phyloP scores from a whole-genome alignment of 2,329 filamentous ascomycete species.

The Juglanconis sp. region DNA sequence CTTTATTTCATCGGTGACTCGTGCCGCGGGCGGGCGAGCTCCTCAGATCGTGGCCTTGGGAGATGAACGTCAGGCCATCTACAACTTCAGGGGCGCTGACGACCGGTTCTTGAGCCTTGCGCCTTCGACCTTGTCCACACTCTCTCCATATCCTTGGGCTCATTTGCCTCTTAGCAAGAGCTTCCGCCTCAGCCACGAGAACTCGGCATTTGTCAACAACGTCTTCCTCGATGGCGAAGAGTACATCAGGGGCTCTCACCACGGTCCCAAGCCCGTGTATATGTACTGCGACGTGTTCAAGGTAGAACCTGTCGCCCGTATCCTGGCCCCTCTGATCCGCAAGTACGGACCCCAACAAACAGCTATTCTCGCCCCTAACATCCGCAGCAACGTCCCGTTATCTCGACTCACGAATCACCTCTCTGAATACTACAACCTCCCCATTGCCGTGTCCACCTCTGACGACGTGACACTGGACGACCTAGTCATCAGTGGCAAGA shows the following conservation, averaged over 20 bases:
- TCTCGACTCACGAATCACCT: constrained; percentile 18
- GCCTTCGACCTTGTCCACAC: constrained; percentile 20
- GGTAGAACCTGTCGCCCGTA: constrained; percentile 12
- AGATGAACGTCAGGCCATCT: constrained; percentile 30
- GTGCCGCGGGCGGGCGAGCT: constrained; percentile 11
- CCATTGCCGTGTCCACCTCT: constrained; percentile 22
- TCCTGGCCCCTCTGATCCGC: constrained; percentile 21
- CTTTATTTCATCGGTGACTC: constrained; percentile 25
- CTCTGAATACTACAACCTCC: constrained; percentile 17
- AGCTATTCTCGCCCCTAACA: constrained; percentile 19
- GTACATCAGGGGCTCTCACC: constrained; percentile 28
- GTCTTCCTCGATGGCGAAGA: constrained; percentile 25
- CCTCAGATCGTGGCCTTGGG: constrained; percentile 28
- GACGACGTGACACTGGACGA: constrained; percentile 26
- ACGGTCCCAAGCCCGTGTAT: constrained; percentile 27
- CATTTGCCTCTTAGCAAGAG: constrained; percentile 22
- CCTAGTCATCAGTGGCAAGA: constrained; percentile 25
- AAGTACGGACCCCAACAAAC: constrained; percentile 18
- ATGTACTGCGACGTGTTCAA: constrained; percentile 20
- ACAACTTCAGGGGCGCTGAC: constrained; percentile 27
- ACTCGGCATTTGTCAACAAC: constrained; percentile 26
- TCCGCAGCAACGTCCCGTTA: constrained; percentile 14
- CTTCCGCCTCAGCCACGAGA: constrained; percentile 26
- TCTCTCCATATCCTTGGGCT: constrained; percentile 23
- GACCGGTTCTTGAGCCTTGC: constrained; percentile 26